Conservation (phyloP, 306 rosid genomes). For the Trifolium subterraneum region DNA sequence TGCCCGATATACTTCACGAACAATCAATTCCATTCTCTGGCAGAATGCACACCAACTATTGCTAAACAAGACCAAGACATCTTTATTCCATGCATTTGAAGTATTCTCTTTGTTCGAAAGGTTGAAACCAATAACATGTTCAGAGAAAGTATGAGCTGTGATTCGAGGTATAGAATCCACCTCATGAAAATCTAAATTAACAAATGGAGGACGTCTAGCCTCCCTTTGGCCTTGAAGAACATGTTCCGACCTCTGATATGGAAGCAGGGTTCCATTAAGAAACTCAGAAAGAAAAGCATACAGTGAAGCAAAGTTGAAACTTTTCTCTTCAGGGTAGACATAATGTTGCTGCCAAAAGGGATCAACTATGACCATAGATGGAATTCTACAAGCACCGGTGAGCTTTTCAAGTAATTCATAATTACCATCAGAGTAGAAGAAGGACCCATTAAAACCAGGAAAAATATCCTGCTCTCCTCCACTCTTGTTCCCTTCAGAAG, state of each 20-base stretch:
- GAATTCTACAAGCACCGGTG: conserved; percentile 68
- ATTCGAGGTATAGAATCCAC: conserved; percentile 82
- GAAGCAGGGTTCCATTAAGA: conserved; percentile 72
- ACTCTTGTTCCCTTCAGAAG: conserved; percentile 43
- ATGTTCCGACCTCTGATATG: conserved; percentile 66
- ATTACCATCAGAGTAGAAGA: conserved; percentile 85
- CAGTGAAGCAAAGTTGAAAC: conserved; percentile 60
- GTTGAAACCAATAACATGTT: conserved; percentile 72
- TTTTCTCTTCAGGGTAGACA: conserved; percentile 61
- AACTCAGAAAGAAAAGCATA: conserved; percentile 65
- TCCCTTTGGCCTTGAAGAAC: conserved; percentile 57
- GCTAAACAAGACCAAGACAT: conserved; percentile 91
- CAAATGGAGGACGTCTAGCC: conserved; percentile 78
- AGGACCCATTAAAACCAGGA: conserved; percentile 73
- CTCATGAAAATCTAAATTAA: conserved; percentile 91
- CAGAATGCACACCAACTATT: conserved; percentile 95
- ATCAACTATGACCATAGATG: conserved; percentile 82
- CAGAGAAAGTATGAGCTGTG: conserved; percentile 65
- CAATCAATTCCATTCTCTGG: conserved; percentile 86
- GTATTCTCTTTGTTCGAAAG: conserved; percentile 57
- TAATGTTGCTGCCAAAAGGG: conserved; percentile 78
- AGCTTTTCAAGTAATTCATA: conserved; percentile 70
- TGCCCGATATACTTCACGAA: conserved; percentile 79
- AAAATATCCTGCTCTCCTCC: conserved; percentile 49
- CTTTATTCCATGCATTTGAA: conserved; percentile 64